Percentiles rank a stretch among this genome's conserved stretches.
These are phyloP conservation scores for Syzygium aromaticum DNA, from an alignment of 345 rosid genomes.

Conservation along the genomic window DNA sequence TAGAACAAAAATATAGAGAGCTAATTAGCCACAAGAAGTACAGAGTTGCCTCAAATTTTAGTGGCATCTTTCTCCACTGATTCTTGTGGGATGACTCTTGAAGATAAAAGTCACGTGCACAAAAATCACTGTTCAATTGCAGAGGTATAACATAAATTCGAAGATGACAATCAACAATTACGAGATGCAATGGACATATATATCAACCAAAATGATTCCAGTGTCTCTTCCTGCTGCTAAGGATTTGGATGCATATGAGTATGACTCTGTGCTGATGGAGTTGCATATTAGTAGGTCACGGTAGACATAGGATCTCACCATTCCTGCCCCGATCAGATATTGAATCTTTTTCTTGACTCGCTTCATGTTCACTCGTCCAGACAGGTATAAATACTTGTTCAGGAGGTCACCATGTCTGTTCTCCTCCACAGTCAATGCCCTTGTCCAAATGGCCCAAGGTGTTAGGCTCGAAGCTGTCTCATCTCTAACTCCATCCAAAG, in stretches of 20 bases:
- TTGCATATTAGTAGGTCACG: neutral
- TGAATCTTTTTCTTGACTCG: conserved; percentile 64
- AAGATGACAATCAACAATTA: neutral
- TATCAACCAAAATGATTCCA: neutral
- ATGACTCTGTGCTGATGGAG: neutral
- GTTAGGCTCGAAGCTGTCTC: conserved; percentile 72
- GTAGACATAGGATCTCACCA: conserved; percentile 27
- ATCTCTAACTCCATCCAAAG: conserved; percentile 64
- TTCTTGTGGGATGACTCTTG: neutral
- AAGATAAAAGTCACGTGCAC: neutral
- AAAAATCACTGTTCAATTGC: neutral
- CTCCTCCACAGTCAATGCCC: conserved; percentile 70
- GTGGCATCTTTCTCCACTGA: neutral
- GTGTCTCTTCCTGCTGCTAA: neutral
- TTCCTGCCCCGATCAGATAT: conserved; percentile 56
- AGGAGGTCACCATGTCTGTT: conserved; percentile 63
- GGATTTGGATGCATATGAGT: neutral
- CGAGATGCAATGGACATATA: neutral
- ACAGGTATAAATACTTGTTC: conserved; percentile 50
- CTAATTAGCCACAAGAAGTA: neutral
- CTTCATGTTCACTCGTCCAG: conserved; percentile 55
- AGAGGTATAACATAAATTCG: neutral
- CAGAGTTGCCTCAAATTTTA: neutral
- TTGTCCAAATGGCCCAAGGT: conserved; percentile 62
- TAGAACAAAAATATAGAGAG: conserved; percentile 4